Conservation (phyloP, 2,329 filamentous ascomycete species). For the Scorias spongiosa region DNA sequence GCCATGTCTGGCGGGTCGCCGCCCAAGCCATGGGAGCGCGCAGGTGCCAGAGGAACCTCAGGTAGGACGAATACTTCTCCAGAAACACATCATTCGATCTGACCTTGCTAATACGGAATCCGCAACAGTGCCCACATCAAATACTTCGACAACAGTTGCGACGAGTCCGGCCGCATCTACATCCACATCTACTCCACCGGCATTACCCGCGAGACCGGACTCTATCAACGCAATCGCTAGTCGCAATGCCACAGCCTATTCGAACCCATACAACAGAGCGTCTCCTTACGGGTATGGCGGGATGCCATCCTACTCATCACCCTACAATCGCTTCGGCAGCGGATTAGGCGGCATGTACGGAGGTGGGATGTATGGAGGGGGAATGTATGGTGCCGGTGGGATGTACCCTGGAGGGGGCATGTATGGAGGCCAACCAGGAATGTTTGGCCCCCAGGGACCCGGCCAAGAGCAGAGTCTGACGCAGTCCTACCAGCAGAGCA, state of each 20-base stretch:
- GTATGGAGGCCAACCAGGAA: constrained; percentile 31
- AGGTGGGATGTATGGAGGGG: constrained; percentile 15
- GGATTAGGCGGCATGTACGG: constrained; percentile 27
- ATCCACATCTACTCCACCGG: constrained; percentile 37
- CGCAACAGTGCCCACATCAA: constrained; percentile 29
- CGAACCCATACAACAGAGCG: constrained; percentile 30
- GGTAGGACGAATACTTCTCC: constrained; percentile 5
- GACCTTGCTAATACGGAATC: too few species aligned
- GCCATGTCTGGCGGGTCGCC: constrained; percentile 42
- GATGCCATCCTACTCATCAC: constrained; percentile 36
- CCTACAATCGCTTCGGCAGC: constrained; percentile 38
- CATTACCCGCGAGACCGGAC: constrained; percentile 66
- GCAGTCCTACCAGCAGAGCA: constrained; percentile 89
- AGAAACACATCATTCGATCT: too few species aligned
- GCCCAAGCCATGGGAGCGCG: constrained; percentile 92
- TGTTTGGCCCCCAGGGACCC: constrained; percentile 39
- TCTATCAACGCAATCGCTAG: constrained; percentile 68
- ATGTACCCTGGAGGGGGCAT: constrained; percentile 20
- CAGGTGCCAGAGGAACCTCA: constrained; percentile 39
- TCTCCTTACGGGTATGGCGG: constrained; percentile 31
- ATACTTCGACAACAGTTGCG: constrained; percentile 29
- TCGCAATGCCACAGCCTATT: constrained; percentile 71
- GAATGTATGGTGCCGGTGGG: constrained; percentile 17
- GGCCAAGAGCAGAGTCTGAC: constrained; percentile 90
- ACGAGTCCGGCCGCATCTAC: constrained; percentile 27